Evolutionary conservation across 768 basidiomycete genomes (phyloP), one percentile per base, ranked within the genome.

Genomic region (Amanita inopinata): DNA sequence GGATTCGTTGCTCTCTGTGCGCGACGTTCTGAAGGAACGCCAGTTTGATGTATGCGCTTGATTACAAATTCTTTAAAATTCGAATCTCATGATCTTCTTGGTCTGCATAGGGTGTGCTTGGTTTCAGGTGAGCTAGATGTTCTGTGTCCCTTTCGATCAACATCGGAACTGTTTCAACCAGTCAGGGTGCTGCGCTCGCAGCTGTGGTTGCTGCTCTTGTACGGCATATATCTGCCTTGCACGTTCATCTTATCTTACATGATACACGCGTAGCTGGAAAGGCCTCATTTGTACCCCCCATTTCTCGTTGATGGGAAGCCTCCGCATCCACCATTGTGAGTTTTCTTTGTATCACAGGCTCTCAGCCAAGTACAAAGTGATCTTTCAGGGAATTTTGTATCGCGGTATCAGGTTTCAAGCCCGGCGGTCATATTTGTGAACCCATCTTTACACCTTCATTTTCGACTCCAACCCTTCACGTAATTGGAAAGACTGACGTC

Each of bases 161-260:
- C 40, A 24, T 43, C n/a, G n/a, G n/a, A 20, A 28, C 31, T 33
- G 27, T 46, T 22, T 27, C 20, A 43, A 23, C 38, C 48, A 84
- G 83, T 47, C 88, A 91, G 61, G 87, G 87, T 11, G 87, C 83
- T 11, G 76, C 74, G 3, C 69, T 88, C 61, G 88, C 83, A 23
- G 80, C 74, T 6, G 53, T 88, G 25, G 64, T 88, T 17, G 61
- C 80, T 20, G 80, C 83, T 17, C 57, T 88, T 56, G 85, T 88
- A 48, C 25, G 78, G 63, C 18, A 44, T 18, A 23, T 22, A 12
- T 28, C 11, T 27, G 47, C 31, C 23, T 31, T 22, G 38, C 40
- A 5, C 33, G 22, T 40, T 38, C n/a, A 34, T 24, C 15, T 43
- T 8, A 45, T 8, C 31, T 31, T 6, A 22, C 18, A 11, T 27